Conservation (phyloP, 768 basidiomycete genomes). For the Tylopilus rubrobrunneus region DNA sequence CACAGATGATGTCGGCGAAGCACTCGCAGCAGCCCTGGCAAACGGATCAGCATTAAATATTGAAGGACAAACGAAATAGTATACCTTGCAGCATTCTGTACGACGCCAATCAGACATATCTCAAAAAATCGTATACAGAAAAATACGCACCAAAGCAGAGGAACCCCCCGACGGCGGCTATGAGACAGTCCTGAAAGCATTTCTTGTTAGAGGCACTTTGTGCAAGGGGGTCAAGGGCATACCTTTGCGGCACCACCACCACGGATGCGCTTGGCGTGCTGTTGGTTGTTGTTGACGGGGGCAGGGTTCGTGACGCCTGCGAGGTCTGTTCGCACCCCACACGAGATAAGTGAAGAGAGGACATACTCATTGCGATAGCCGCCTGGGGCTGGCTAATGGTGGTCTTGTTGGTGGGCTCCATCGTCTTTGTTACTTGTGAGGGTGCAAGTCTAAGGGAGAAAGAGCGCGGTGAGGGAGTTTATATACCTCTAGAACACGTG, state of each 20-base stretch:
- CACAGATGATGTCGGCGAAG: slow-evolving; percentile 66
- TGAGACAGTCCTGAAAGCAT: slow-evolving; percentile 56
- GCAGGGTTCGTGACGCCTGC: slow-evolving; percentile 49
- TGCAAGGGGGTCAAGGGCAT: not conserved
- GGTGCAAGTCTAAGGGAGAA: slow-evolving; percentile 3
- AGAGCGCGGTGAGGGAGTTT: slow-evolving; percentile 1
- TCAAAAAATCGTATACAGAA: not conserved
- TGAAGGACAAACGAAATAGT: not conserved
- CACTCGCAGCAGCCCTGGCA: slow-evolving; percentile 68
- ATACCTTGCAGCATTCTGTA: slow-evolving; percentile 69
- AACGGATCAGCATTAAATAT: not conserved
- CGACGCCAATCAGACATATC: not conserved
- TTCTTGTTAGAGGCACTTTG: not conserved
- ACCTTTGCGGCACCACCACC: slow-evolving; percentile 73
- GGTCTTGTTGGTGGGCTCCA: slow-evolving; percentile 29
- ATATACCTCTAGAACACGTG: not conserved
- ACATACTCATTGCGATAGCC: slow-evolving; percentile 61
- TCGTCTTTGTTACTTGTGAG: slow-evolving; percentile 27
- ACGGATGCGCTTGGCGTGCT: slow-evolving; percentile 54
- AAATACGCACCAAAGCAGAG: slow-evolving; percentile 61
- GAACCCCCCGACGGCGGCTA: slow-evolving; percentile 62
- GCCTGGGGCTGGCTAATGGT: slow-evolving; percentile 56
- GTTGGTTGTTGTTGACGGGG: slow-evolving; percentile 38
- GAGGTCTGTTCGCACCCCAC: not conserved
- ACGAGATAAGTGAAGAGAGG: not conserved